Evolutionary conservation across 305 asterid genomes (phyloP).

Genomic region (Coffea humblotiana): DNA sequence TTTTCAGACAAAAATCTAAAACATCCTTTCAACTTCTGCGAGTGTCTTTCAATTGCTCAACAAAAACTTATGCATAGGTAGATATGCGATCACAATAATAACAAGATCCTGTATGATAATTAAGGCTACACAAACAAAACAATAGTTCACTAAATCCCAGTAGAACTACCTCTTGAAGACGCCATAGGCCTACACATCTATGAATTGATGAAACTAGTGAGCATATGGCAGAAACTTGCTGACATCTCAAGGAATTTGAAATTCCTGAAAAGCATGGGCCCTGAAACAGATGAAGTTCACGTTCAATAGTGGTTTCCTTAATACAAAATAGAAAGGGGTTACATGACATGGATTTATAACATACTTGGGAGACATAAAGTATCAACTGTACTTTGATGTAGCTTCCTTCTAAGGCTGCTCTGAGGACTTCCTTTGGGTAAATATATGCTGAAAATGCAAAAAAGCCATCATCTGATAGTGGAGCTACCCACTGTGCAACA

Average conservation of each 20-base stretch:
- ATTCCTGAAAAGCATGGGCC: constrained; percentile 64
- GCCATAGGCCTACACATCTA: constrained; percentile 83
- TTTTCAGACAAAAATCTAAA: not conserved
- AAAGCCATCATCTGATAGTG: constrained; percentile 64
- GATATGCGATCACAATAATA: not conserved
- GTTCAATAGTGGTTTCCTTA: constrained; percentile 18
- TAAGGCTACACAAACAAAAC: not conserved
- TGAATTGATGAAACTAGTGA: constrained; percentile 71
- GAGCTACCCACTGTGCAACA: constrained; percentile 83
- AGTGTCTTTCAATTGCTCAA: not conserved
- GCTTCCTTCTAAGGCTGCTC: constrained; percentile 82
- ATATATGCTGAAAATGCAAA: constrained; percentile 82
- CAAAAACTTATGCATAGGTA: not conserved
- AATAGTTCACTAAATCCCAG: no score
- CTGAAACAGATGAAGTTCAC: constrained; percentile 38
- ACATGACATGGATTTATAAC: constrained; percentile 19
- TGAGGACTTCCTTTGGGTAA: constrained; percentile 68
- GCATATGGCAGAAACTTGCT: constrained; percentile 61
- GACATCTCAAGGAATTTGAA: constrained; percentile 40
- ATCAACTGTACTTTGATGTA: constrained; percentile 56
- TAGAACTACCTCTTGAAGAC: constrained; percentile 72
- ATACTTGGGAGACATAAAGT: constrained; percentile 67
- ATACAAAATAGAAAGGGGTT: constrained; percentile 17
- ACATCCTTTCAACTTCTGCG: not conserved
- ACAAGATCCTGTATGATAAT: not conserved